Percentiles rank a stretch among this genome's conserved stretches.
Evolutionary conservation across 257 asterid species (phyloP).

Genomic region (Ligustrum vulgare): DNA sequence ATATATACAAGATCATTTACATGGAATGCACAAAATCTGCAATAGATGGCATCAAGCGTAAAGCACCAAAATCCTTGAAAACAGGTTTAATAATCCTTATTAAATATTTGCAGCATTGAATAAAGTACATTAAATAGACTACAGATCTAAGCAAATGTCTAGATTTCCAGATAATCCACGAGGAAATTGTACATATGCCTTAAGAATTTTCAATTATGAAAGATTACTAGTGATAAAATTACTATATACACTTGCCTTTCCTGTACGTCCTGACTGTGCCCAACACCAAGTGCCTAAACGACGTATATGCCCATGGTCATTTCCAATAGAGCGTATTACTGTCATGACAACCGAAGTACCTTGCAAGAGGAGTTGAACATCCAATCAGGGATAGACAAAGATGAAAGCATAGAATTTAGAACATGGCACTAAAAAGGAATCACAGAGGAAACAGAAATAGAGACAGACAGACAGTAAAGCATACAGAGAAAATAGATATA

Average conservation of each 20-base stretch:
- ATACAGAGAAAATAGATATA: conserved; percentile 6
- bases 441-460: conserved; percentile 4
- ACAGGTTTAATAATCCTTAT: background rate
- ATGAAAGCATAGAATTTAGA: background rate
- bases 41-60: background rate
- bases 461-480: background rate
- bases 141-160: background rate
- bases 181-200: conserved; percentile 15
- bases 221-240: background rate
- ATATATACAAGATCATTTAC: background rate
- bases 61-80: background rate
- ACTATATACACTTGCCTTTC: conserved; percentile 67
- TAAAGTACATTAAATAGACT: background rate
- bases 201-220: conserved; percentile 9
- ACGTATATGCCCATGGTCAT: conserved; percentile 77
- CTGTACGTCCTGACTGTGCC: conserved; percentile 85
- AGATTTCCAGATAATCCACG: conserved; percentile 4
- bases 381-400: conserved; percentile 14
- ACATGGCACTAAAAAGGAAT: background rate
- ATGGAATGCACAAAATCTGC: background rate
- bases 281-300: conserved; percentile 89
- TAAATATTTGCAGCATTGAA: background rate
- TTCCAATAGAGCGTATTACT: conserved; percentile 82
- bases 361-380: conserved; percentile 37
- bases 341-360: conserved; percentile 92